Base-by-base conservation (phyloP, 176 grass and related monocot species). In the Aechmea fasciata region DNA sequence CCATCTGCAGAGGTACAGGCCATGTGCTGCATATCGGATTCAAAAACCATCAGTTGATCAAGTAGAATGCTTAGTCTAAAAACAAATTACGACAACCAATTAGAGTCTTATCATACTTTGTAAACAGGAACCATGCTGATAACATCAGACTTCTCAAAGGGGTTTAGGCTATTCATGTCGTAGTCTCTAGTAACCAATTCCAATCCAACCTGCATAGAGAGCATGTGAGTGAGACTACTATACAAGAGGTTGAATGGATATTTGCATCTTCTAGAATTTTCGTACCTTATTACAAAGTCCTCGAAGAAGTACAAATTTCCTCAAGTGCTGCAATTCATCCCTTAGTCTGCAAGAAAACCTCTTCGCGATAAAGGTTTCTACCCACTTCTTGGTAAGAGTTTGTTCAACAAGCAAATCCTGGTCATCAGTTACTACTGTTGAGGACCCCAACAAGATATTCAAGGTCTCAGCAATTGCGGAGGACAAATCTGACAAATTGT, bases 121-220 rank as follows among this genome's bases (percentile, higher is more conserved):
- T 85, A 94, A 73, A 99, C 81, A 71, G 95, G 95, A 81, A 99
- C 74, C 63, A 99, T 73, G 69, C 85, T 88, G 68, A 99, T 75
- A 84, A 99, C 86, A 75, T 99, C 95, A 23, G 84, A 90, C 76
- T 94, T 94, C 52, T 99, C 87, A 52, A 99, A 99, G 11, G 95
- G 95, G 64, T 84, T 90, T 73, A 84, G 80, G 51, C 84, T 85
- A 85, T 81, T 90, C 84, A 99, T 93, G 76, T 99, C 87, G 80
- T 99, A 99, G 72, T 99, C 87, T 87, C 82, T 93, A 28, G 90
- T 84, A 71, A 82, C 82, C 64, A 99, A 84, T 81, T 99, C 95
- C 67, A 99, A 74, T 71, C 95, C 95, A 74, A 99, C 84, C 95
- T 99, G 84, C 68, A 71, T 68, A 83, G 79, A 28, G 74, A 68